Conservation (phyloP, 108 stramenopile species). For the Skeletonema tropicum region DNA sequence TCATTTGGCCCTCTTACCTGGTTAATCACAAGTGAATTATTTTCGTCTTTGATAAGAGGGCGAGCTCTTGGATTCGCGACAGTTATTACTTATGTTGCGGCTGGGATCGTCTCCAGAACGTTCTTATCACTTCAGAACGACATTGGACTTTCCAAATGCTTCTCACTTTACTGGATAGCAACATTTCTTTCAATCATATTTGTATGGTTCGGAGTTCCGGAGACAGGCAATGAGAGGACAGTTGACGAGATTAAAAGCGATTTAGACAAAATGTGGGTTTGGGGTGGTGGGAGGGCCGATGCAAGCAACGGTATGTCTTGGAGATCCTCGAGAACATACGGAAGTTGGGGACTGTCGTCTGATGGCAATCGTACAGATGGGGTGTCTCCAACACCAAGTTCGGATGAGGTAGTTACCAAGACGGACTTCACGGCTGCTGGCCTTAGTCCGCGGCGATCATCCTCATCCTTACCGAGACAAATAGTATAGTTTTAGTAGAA, state of each 20-base stretch:
- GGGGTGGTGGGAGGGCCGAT: slow-evolving; percentile 31
- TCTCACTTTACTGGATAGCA: slow-evolving; percentile 58
- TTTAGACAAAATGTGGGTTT: slow-evolving; percentile 59
- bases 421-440: background rate
- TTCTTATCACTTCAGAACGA: slow-evolving; percentile 52
- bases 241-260: slow-evolving; percentile 51
- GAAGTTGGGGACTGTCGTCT: slow-evolving; percentile 3
- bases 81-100: slow-evolving; percentile 58
- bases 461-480: background rate
- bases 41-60: slow-evolving; percentile 72
- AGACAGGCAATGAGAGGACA: slow-evolving; percentile 62
- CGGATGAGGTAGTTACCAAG: background rate
- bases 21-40: slow-evolving; percentile 73
- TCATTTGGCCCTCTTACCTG: slow-evolving; percentile 76
- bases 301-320: background rate
- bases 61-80: slow-evolving; percentile 60
- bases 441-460: background rate
- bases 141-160: slow-evolving; percentile 49
- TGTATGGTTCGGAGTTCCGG: slow-evolving; percentile 65
- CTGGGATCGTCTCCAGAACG: slow-evolving; percentile 60
- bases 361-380: slow-evolving; percentile 2
- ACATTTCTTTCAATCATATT: slow-evolving; percentile 56
- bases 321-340: slow-evolving; percentile 7
- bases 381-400: background rate
- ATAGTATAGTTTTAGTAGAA: background rate